phyloP scores from a whole-genome alignment of 192 early-diverging fungal species.

The Coemansia sp. region DNA sequence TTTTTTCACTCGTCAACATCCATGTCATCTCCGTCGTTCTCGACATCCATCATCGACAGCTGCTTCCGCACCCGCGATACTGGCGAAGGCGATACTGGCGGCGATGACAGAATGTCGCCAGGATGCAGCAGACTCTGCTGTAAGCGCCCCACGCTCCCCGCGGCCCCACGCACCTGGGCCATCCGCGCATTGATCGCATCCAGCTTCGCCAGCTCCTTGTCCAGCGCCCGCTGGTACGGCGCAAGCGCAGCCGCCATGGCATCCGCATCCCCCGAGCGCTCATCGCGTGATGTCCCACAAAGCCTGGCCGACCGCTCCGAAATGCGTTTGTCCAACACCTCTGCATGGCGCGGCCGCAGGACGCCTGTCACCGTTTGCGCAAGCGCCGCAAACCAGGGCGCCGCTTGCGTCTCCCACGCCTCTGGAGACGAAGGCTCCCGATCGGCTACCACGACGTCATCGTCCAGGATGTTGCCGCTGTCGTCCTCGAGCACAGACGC shows the following conservation, averaged over 20 bases:
- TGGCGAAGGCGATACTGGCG: slow-evolving; percentile 12
- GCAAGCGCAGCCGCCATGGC: slow-evolving; percentile 17
- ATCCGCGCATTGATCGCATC: slow-evolving; percentile 45
- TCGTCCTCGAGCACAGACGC: neutral
- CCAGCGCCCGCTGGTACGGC: slow-evolving; percentile 43
- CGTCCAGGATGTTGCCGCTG: neutral
- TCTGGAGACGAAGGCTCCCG: slow-evolving; percentile 11
- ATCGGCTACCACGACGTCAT: neutral
- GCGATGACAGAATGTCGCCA: slow-evolving; percentile 11
- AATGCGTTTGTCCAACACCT: slow-evolving; percentile 18
- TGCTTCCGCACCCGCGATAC: neutral
- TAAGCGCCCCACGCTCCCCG: neutral
- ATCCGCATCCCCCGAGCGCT: slow-evolving; percentile 5
- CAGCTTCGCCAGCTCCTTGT: slow-evolving; percentile 40
- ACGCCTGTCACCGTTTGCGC: slow-evolving; percentile 43
- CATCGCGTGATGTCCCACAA: neutral
- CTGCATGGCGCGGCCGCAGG: slow-evolving; percentile 48
- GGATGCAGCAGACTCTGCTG: slow-evolving; percentile 3
- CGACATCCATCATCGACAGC: neutral
- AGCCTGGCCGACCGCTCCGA: neutral
- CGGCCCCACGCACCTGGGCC: slow-evolving; percentile 22
- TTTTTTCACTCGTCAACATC: slow-evolving; percentile 3
- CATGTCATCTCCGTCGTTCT: neutral
- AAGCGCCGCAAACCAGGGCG: slow-evolving; percentile 50
- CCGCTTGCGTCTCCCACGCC: slow-evolving; percentile 25